These are phyloP conservation scores for Beauveria sp. DNA, from an alignment of 2,329 filamentous ascomycete species.

Conservation along the genomic window DNA sequence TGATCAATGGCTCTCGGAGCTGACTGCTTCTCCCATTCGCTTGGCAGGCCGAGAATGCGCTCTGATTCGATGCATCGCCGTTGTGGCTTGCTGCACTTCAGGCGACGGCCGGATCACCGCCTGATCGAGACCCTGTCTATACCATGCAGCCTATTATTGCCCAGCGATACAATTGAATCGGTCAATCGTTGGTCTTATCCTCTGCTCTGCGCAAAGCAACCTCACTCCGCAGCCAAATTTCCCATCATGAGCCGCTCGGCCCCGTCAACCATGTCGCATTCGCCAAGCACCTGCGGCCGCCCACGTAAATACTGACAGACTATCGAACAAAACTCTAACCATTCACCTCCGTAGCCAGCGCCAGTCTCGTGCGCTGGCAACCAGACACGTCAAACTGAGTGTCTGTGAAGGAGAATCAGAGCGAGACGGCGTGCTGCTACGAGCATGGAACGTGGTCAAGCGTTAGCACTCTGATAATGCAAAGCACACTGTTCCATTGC, in stretches of 20 bases:
- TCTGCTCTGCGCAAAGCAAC: neutral
- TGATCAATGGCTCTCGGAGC: neutral
- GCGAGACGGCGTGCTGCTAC: too few species aligned
- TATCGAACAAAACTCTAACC: too few species aligned
- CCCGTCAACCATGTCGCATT: neutral
- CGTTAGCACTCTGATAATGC: too few species aligned
- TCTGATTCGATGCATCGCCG: constrained; percentile 6
- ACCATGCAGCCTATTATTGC: neutral
- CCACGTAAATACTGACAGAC: neutral
- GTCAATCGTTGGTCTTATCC: neutral
- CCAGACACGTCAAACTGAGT: too few species aligned
- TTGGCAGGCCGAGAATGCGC: neutral
- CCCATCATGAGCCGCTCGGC: neutral
- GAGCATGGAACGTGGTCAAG: too few species aligned
- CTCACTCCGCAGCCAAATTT: neutral
- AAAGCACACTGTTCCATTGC: too few species aligned
- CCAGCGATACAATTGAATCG: neutral
- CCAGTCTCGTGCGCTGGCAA: too few species aligned
- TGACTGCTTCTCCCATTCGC: neutral
- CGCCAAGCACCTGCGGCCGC: neutral
- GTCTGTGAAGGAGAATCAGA: too few species aligned
- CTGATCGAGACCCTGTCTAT: neutral
- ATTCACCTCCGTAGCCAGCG: too few species aligned
- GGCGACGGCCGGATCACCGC: neutral
- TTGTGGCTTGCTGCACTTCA: constrained; percentile 2